These are phyloP conservation scores for Metschnikowia cubensis DNA, from an alignment of 805 yeast species.

Conservation along the genomic window DNA sequence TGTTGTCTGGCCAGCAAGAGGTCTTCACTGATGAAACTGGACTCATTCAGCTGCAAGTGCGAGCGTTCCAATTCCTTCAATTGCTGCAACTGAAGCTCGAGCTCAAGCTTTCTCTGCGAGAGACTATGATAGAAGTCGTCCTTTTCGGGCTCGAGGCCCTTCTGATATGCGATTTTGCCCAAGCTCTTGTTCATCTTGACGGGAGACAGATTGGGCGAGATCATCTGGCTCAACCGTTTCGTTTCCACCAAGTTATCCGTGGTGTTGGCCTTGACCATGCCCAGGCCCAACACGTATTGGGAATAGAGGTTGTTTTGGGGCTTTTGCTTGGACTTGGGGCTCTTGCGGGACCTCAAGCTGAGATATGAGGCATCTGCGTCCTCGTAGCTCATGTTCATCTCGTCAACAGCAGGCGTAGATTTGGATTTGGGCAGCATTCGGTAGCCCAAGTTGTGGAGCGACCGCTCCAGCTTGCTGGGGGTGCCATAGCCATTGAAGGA, in stretches of 20 bases:
- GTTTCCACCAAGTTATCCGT: constrained; percentile 11
- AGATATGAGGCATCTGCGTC: constrained; percentile 10
- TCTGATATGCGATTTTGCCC: not conserved
- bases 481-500: not conserved
- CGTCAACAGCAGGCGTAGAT: constrained; percentile 15
- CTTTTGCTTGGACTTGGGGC: not conserved
- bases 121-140: constrained; percentile 23
- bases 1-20: constrained; percentile 25
- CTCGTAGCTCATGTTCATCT: constrained; percentile 7
- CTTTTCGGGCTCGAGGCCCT: not conserved
- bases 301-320: constrained; percentile 12
- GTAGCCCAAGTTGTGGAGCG: not conserved
- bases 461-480: constrained; percentile 10
- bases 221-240: constrained; percentile 14
- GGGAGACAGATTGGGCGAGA: constrained; percentile 19
- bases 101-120: constrained; percentile 32
- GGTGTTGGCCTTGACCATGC: constrained; percentile 13
- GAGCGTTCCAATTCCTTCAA: constrained; percentile 28
- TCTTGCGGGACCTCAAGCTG: constrained; percentile 4
- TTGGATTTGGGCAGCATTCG: constrained; percentile 7
- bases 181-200: constrained; percentile 14
- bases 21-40: constrained; percentile 34
- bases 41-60: constrained; percentile 20
- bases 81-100: constrained; percentile 36
- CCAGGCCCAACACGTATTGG: constrained; percentile 17